Base-by-base conservation (phyloP, 2,329 filamentous ascomycete species). In the Chrysoporthe austroafricana region DNA sequence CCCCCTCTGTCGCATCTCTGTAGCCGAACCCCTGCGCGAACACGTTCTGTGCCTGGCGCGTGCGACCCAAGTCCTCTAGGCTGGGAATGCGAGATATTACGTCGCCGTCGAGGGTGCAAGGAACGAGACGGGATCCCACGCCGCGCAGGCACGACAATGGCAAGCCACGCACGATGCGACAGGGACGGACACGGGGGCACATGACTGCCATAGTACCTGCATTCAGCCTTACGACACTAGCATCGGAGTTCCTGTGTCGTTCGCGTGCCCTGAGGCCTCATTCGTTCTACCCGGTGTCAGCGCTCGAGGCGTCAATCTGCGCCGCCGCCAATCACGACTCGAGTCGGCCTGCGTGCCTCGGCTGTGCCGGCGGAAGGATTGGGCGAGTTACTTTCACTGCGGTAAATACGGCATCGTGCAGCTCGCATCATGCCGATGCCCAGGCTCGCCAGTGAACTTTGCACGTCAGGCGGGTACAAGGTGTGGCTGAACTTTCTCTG, bases 341-440 rank as follows among this genome's bases (percentile, higher is more conserved):
- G 54, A 57, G n/a, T 3, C 32, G 9, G 9, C 16, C 11, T 62
- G 42, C 46, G 43, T 26, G 39, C 42, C 48, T 66, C 63, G 66
- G 66, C 63, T 66, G 66, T 66, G 63, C 46, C 63, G 63, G 44
- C 56, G 34, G 66, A 62, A 66, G 66, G 66, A 66, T 65, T 67
- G 5, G 61, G 66, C 57, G 52, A 66, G 43, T 54, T 54, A 60
- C 62, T 42, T 13, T 63, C 26, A 11, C 34, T 42, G 16, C 44
- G 44, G 18, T 9, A 39, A 39, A 39, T 39, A 39, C 44, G 18
- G 16, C 18, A 48, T n/a, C 16, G 44, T 48, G 44, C 44, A 48
- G 44, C n/a, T 48, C 32, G 50, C 32, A 16, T 21, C 16, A 13
- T 4, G 5, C 16, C 21, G 21, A 14, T 54, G 26, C 7, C 50